These are phyloP conservation scores for Cryptococcus sp. DNA, from an alignment of 1,284 basidiomycete species.

Conservation along the genomic window DNA sequence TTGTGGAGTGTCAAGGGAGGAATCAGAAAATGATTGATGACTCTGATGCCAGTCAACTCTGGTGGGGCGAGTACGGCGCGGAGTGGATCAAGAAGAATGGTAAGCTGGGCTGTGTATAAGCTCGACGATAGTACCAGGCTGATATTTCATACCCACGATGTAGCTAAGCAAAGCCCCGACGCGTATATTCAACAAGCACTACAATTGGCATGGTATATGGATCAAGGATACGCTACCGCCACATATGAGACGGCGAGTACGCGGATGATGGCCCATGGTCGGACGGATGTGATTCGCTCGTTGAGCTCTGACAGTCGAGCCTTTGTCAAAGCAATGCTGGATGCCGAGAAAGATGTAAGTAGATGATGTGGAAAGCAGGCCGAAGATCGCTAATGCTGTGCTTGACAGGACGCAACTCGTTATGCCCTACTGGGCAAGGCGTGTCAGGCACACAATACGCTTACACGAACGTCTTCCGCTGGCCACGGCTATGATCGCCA, in stretches of 20 bases:
- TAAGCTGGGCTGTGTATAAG: slow-evolving; percentile 48
- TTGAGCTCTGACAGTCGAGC: slow-evolving; percentile 73
- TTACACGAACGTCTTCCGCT: slow-evolving; percentile 76
- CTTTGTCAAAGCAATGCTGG: slow-evolving; percentile 76
- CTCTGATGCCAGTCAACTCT: slow-evolving; percentile 81
- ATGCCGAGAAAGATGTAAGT: slow-evolving; percentile 58
- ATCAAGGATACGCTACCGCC: slow-evolving; percentile 75
- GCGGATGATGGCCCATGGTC: slow-evolving; percentile 82
- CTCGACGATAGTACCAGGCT: neutral
- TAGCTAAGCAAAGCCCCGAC: slow-evolving; percentile 78
- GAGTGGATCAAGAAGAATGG: slow-evolving; percentile 86
- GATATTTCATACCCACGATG: neutral
- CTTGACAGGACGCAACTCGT: slow-evolving; percentile 55
- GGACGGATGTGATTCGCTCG: slow-evolving; percentile 89
- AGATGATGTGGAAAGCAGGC: neutral
- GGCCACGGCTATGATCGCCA: slow-evolving; percentile 91
- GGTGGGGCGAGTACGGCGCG: slow-evolving; percentile 82
- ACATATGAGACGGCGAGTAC: slow-evolving; percentile 96
- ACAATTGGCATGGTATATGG: slow-evolving; percentile 87
- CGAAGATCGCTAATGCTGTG: neutral
- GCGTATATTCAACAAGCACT: slow-evolving; percentile 91
- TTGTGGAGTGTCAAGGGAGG: slow-evolving; percentile 62
- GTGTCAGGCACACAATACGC: slow-evolving; percentile 68
- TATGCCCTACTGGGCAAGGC: slow-evolving; percentile 67
- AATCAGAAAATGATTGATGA: slow-evolving; percentile 69